Percentiles rank a stretch among this genome's conserved stretches.
These are phyloP conservation scores for Metschnikowia reukaufii DNA, from an alignment of 805 yeast species.

Conservation along the genomic window DNA sequence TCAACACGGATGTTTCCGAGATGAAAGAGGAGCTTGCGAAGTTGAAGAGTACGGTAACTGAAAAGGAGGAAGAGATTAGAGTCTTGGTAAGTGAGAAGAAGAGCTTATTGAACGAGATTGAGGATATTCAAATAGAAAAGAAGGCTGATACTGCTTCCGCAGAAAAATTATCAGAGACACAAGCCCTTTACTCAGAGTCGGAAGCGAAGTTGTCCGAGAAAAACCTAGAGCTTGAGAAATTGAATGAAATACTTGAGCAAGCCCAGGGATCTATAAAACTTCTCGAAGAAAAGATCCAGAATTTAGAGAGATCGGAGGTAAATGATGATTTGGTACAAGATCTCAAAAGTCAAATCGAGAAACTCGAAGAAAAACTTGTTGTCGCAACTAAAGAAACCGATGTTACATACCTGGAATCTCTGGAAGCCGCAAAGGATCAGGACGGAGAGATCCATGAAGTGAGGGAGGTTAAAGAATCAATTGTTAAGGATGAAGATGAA, in stretches of 20 bases:
- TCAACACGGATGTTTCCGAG: not conserved
- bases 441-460: not conserved
- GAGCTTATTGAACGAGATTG: not conserved
- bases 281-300: not conserved
- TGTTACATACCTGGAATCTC: not conserved
- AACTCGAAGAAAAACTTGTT: constrained; percentile 6
- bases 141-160: not conserved
- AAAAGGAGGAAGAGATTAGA: not conserved
- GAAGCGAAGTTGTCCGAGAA: not conserved
- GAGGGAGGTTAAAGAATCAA: too few relatives aligned
- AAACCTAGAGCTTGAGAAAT: not conserved
- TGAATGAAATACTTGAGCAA: not conserved
- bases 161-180: not conserved
- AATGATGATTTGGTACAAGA: not conserved
- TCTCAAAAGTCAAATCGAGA: not conserved
- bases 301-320: not conserved
- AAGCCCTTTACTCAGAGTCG: constrained; percentile 2
- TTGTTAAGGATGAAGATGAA: not conserved
- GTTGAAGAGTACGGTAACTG: not conserved
- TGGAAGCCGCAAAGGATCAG: not conserved
- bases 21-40: not conserved
- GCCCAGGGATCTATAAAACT: not conserved
- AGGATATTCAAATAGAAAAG: not conserved
- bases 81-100: not conserved
- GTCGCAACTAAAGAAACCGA: not conserved